Evolutionary conservation across 768 basidiomycete genomes (phyloP).

Genomic region (Pleurotus eryngii): DNA sequence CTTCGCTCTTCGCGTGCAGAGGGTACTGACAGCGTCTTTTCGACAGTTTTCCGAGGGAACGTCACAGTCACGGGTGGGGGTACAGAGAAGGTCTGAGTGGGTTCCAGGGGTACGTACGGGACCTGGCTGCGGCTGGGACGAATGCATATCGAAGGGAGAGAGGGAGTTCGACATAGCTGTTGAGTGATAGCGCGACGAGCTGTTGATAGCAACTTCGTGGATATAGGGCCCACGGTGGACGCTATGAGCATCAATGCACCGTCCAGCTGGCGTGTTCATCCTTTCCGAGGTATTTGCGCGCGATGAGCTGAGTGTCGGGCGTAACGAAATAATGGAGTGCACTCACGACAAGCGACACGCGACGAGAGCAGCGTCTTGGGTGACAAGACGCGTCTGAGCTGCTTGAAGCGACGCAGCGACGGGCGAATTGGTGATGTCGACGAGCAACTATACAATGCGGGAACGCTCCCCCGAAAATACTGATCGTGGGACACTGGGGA

Average conservation of each 20-base stretch:
- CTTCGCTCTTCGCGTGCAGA: background rate
- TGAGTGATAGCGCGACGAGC: background rate
- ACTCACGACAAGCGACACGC: constrained; percentile 5
- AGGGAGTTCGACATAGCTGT: constrained; percentile 1
- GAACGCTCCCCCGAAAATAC: constrained; percentile 4
- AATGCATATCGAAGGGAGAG: background rate
- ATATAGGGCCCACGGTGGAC: constrained; percentile 70
- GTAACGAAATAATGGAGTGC: background rate
- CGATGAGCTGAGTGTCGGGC: too few relatives aligned
- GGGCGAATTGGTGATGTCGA: too few relatives aligned
- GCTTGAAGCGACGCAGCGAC: too few relatives aligned
- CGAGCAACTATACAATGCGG: background rate
- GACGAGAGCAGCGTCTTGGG: constrained; percentile 1
- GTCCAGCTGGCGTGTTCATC: constrained; percentile 34
- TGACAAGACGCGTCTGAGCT: too few relatives aligned
- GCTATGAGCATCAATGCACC: constrained; percentile 79
- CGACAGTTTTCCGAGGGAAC: background rate
- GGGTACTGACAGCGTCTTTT: too few relatives aligned
- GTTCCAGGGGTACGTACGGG: background rate
- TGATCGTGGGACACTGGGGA: constrained; percentile 3
- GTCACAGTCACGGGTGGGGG: background rate
- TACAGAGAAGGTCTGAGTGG: background rate
- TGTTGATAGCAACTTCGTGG: constrained; percentile 1
- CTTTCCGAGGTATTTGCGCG: background rate
- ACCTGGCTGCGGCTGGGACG: background rate